Percentiles rank a stretch among this genome's conserved stretches.
These are phyloP conservation scores for Yueomyces sp. DNA, from an alignment of 805 yeast genomes.

Conservation along the genomic window DNA sequence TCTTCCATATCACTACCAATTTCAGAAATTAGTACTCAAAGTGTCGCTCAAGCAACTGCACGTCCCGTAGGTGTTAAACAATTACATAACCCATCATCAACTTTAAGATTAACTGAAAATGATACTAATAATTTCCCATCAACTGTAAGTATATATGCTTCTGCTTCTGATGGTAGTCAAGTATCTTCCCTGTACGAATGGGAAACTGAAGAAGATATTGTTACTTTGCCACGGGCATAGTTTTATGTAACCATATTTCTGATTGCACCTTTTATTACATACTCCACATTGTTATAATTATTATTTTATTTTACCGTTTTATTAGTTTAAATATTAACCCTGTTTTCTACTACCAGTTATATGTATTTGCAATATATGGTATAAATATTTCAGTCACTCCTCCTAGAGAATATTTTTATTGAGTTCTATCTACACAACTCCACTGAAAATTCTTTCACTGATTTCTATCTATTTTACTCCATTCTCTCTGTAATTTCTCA, in stretches of 20 bases:
- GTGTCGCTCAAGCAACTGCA: not conserved
- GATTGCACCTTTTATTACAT: no score
- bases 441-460: no score
- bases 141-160: constrained; percentile 27
- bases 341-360: no score
- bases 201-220: constrained; percentile 46
- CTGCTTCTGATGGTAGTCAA: constrained; percentile 37
- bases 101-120: not conserved
- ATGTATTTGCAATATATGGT: no score
- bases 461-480: not conserved
- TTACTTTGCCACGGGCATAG: not conserved
- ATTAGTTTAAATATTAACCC: no score
- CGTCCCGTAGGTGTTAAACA: not conserved
- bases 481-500: constrained; percentile 14
- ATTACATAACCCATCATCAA: not conserved
- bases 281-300: no score
- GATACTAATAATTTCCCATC: not conserved
- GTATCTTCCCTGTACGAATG: constrained; percentile 1
- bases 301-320: no score
- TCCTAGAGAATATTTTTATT: no score
- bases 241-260: no score
- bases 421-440: no score
- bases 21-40: not conserved
- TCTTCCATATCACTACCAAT: not conserved
- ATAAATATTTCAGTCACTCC: no score